A percentile compares a stretch with the other conserved stretches of the same genome.
Evolutionary conservation across 2,329 filamentous ascomycete genomes (phyloP).

Genomic region (Raffaelea arxii): DNA sequence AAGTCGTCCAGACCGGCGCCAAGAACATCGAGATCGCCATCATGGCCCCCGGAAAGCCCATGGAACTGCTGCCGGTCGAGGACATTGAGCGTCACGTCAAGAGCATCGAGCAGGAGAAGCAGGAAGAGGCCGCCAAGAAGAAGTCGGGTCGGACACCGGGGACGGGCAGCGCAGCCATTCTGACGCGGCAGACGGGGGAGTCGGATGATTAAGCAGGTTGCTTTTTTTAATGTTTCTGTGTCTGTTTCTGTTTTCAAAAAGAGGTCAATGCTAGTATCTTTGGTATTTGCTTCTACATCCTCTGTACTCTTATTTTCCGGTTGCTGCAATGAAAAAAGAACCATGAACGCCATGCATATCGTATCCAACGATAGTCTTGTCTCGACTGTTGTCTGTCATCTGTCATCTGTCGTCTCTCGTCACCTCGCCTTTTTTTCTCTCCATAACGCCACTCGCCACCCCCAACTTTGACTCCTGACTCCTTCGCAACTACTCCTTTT

Average conservation of each 20-base stretch:
- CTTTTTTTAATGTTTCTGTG: neutral
- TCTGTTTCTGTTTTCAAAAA: neutral
- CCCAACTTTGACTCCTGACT: neutral
- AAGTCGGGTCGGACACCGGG: conserved; percentile 71
- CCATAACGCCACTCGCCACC: too few species aligned
- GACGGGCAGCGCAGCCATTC: conserved; percentile 60
- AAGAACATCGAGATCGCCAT: conserved; percentile 99
- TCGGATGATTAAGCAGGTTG: conserved; percentile 11
- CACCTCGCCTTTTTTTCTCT: too few species aligned
- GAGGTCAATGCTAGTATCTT: neutral
- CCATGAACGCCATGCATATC: too few species aligned
- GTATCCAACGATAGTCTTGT: too few species aligned
- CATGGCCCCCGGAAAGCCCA: conserved; percentile 83
- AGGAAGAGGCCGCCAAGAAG: conserved; percentile 96
- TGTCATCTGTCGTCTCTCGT: too few species aligned
- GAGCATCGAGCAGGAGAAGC: conserved; percentile 98
- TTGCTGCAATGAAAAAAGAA: too few species aligned
- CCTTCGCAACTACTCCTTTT: conserved; percentile 1
- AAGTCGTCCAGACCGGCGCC: conserved; percentile 96
- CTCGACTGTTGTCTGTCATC: too few species aligned
- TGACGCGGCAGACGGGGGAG: conserved; percentile 47
- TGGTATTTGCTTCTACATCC: too few species aligned
- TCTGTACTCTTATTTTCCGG: too few species aligned
- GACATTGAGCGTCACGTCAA: conserved; percentile 97
- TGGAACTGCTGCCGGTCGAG: conserved; percentile 91